Conservation (phyloP, 2,329 filamentous ascomycete genomes). For the Arthroderma sp. region DNA sequence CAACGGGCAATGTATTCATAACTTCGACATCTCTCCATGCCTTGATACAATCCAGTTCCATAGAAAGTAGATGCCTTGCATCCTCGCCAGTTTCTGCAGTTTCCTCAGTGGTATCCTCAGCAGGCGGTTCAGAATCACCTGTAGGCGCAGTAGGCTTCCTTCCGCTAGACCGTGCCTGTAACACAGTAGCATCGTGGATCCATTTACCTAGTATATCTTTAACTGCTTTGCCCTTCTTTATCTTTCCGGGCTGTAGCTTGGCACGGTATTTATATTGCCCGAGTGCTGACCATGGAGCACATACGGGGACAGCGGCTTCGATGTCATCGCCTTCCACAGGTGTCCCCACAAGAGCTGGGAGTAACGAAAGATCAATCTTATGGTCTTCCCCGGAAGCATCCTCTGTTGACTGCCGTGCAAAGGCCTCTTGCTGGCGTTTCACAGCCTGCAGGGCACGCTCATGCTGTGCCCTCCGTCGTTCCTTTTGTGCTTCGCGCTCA, state of each 20-base stretch:
- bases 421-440: constrained; percentile 55
- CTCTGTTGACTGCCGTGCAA: constrained; percentile 44
- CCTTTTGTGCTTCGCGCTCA: constrained; percentile 57
- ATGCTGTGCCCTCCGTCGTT: constrained; percentile 69
- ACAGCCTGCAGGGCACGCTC: constrained; percentile 55
- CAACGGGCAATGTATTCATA: constrained; percentile 29
- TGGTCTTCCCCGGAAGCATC: constrained; percentile 46
- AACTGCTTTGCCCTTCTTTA: constrained; percentile 90
- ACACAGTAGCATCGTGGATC: constrained; percentile 48
- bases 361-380: constrained; percentile 45
- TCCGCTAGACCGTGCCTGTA: constrained; percentile 19
- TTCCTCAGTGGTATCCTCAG: constrained; percentile 26
- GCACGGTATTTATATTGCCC: constrained; percentile 77
- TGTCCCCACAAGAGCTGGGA: constrained; percentile 55
- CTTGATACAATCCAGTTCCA: constrained; percentile 75
- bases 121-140: constrained; percentile 24
- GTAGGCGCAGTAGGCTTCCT: constrained; percentile 21
- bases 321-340: constrained; percentile 71
- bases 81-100: background rate
- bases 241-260: constrained; percentile 78
- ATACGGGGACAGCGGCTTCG: constrained; percentile 47
- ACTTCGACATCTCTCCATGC: constrained; percentile 54
- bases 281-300: constrained; percentile 52
- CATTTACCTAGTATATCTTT: constrained; percentile 79
- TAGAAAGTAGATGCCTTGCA: constrained; percentile 53